Base-by-base conservation (phyloP, 148 eudicot genomes). In the Persicaria maculosa region DNA sequence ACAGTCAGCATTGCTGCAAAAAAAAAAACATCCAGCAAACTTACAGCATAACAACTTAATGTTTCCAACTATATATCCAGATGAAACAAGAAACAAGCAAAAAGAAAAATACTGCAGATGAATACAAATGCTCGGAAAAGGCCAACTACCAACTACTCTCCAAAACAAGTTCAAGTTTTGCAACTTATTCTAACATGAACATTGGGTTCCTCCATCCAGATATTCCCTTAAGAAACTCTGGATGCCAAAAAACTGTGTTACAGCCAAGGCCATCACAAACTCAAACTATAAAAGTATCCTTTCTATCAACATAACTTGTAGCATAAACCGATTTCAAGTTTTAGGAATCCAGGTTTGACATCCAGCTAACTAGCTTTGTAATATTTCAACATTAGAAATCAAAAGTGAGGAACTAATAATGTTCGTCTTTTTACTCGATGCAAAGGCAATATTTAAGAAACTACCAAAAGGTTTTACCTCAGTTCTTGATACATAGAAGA, bases 1-100 rank as follows among this genome's bases (percentile, higher is more conserved):
- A 79, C 84, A 65, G 84, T 81, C 74, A 81, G 77, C 78, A 81
- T 55, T 36, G 84, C 84, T 81, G 76, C 75, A n/a, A 52, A 57
- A 36, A 57, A 19, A 40, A 44, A 58, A 9, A 8, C 43, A 71
- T 17, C 47, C 70, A 12, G 14, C 70, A 9, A 65, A 65, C 46
- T 65, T 17, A 65, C 17, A 65, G 2, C 44, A 65, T 0, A 40
- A 19, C 70, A 65, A 36, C 9, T 14, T 40, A 65, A 46, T 40
- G 14, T 65, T 14, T 9, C 8, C 70, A 65, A 31, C 40, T 31
- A 31, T 5, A 65, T 36, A 40, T 65, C 45, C 14, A 12, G 17
- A 4, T 36, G 7, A 65, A 65, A 65, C 9, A 65, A 40, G 4
- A 15, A 40, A 31, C 44, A 25, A 31, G n/a, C 2, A 4, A 31